Evolutionary conservation across 345 rosid species (phyloP), one percentile per base, ranked within the genome.

Genomic region (Boechera retrofracta): DNA sequence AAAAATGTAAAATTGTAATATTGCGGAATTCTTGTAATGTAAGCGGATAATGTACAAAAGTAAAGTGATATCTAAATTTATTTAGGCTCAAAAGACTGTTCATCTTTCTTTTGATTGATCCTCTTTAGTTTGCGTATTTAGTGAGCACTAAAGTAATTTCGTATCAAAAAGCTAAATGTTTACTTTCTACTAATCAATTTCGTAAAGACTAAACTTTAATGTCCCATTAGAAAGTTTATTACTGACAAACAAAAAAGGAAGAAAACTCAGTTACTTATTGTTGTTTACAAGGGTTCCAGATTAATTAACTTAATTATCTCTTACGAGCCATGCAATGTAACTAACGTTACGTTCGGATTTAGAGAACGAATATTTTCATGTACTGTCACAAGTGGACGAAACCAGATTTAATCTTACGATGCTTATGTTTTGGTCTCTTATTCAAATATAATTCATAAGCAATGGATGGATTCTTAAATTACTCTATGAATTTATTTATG

Each of bases 41-140:
- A 5, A 15, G 29, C 11, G 45, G 45, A 70, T 71, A 44, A 64
- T 54, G 64, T 39, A 73, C 32, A 29, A 15, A 15, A 16, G n/a
- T 13, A 28, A 62, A 49, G 32, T 12, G 21, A 48, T 48, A 36
- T 21, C 66, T 33, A 10, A 8, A 47, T 21, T 35, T 13, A 21
- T 54, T 10, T 38, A 28, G 31, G 44, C 16, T 47, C 16, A 6
- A 38, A 41, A 75, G 71, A 8, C n/a, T 38, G 67, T 57, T 47
- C 32, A 66, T 68, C 29, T 73, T 21, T 21, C 1, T 21, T 39
- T 18, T 24, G 16, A 56, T 12, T 60, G 58, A 70, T 48, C 31
- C 68, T 48, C 33, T 41, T 49, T 36, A 41, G 5, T 49, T 51
- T 24, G 38, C 24, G 62, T 51, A 61, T 10, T 41, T 63, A 51